Evolutionary conservation across 345 rosid genomes (phyloP), one percentile per base, ranked within the genome.

Genomic region (Hibiscus tridactylites): DNA sequence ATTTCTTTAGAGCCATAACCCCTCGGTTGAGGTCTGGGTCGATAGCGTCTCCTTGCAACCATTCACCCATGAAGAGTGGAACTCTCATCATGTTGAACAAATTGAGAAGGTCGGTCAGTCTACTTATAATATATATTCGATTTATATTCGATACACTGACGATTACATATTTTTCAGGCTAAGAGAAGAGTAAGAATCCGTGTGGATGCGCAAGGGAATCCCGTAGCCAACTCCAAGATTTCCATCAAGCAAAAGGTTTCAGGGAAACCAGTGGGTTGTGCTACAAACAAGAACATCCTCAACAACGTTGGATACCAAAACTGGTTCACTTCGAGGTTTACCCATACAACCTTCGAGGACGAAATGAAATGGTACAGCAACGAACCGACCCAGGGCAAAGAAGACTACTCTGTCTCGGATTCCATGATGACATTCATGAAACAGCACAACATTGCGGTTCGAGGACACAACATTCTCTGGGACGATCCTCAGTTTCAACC

Each of bases 301-400:
- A 54, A 47, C 63, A 88, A 86, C 77, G 46, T 67, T 0, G 78
- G 81, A 24, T 90, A 87, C 77, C 86, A 83, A 68, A 73, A 82
- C 12, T 94, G 97, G 98, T 91, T 91, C 84, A 80, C 88, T 1
- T 64, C 87, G 6, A 85, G 92, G 67, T 93, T 93, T 76, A 75
- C 70, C 1, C 85, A 88, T 29, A 80, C 98, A 3, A 66, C 85
- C 3, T 93, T 91, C 3, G 92, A 72, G 60, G 33, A 91, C 50
- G 98, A 86, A 80, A 84, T 93, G 94, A 93, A 93, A 68, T 93
- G 98, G 98, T 87, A 88, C 76, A 78, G 78, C 80, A 91, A 70
- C 2, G 97, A 93, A 74, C 10, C 15, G 1, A 9, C 65, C 11
- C 79, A 49, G 4, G 93, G 90, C 59, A 58, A 17, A 0, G 90